Evolutionary conservation across 2,329 filamentous ascomycete genomes (phyloP), one percentile per base, ranked within the genome.

Genomic region (Diaporthe capsici): DNA sequence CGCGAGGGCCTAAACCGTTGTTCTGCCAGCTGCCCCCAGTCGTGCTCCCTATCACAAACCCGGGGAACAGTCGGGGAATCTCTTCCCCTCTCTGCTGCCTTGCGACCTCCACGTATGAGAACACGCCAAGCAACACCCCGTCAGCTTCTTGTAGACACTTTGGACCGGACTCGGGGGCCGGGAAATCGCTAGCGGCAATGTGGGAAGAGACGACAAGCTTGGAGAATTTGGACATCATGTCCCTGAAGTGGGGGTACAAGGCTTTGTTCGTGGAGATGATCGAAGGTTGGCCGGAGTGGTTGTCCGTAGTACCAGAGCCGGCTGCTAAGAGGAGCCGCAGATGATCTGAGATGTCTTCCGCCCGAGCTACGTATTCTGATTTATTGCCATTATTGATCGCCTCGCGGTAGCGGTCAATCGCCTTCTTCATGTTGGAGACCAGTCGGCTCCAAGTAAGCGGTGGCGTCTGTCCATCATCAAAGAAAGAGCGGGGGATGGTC

Each of bases 191-290:
- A 8, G 96, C 95, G 53, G 97, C 97, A 82, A 99, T 98, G 82
- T 99, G 97, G 20, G 97, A 98, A 3, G 97, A 99, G 67, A 99
- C 93, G 60, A 99, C 97, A 13, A 99, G 89, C 84, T 99, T 99
- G n/a, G 97, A 98, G 84, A 99, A 99, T 80, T 98, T 96, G 60
- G 97, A 98, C 97, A 99, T 99, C 93, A 98, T 98, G 82, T 98
- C 97, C 72, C 97, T 90, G 85, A 99, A 99, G 84, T 98, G 96
- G 34, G 97, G 97, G 82, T 98, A 98, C 22, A 99, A 88, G 0
- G 95, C 94, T 84, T 98, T 98, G 87, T 99, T 99, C 7, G 95
- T 97, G 9, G 96, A 98, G 76, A 99, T 99, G 81, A 99, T 98
- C n/a, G 97, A 98, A 6, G 97, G 97, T 80, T 98, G 98, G 57